phyloP scores from a whole-genome alignment of 78 protist genomes.

The Anaeramoeba flamelloides region DNA sequence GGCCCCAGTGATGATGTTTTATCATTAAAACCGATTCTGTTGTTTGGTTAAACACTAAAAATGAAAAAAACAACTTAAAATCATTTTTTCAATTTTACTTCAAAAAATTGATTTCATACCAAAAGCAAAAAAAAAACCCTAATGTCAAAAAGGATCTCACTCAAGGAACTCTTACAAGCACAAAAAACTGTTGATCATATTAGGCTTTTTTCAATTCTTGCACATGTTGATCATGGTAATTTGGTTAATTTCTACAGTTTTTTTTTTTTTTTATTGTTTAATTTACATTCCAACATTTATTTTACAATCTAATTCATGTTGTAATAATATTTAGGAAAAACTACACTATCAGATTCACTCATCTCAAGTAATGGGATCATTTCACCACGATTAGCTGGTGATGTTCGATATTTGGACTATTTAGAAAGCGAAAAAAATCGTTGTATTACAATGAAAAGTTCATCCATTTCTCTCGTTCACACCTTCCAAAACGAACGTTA shows the following conservation, averaged over 20 bases:
- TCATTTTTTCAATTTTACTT: no score
- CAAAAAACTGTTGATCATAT: neutral
- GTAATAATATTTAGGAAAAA: neutral
- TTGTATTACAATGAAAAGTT: neutral
- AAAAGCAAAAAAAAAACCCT: no score
- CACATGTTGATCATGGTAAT: conserved; percentile 1
- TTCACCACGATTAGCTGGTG: neutral
- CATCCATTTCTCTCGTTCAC: neutral
- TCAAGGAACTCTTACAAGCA: neutral
- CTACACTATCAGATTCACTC: neutral
- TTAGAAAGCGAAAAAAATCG: neutral
- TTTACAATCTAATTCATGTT: neutral
- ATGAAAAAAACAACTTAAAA: no score
- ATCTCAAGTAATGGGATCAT: neutral
- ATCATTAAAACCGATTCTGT: no score
- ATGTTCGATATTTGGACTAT: neutral
- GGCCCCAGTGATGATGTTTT: no score
- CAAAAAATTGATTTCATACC: no score
- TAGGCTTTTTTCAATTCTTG: neutral
- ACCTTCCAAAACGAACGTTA: neutral
- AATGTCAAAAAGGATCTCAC: no score
- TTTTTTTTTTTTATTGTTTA: neutral
- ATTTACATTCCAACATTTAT: neutral
- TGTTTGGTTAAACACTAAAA: no score
- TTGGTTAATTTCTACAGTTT: neutral